Evolutionary conservation across 2,329 filamentous ascomycete genomes (phyloP), one percentile per base, ranked within the genome.

Genomic region (Sordariomycetes sp.): DNA sequence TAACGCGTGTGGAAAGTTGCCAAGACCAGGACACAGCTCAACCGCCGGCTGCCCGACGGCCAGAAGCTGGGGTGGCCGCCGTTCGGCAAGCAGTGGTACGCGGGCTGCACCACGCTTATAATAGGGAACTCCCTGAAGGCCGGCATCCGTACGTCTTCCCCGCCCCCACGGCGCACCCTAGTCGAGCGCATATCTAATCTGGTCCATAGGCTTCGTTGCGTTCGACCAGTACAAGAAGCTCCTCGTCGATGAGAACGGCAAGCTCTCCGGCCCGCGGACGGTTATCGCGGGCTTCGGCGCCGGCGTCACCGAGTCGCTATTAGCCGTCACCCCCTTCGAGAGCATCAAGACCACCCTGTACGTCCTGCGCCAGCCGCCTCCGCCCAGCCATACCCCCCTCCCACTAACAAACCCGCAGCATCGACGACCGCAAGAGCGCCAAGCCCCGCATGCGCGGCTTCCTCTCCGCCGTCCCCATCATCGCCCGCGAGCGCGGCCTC

Each of bases 71-170:
- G 93, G 57, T 97, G 90, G 89, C 94, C 94, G 51, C 89, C 90
- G 12, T 97, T 97, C 68, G 94, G 94, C 54, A 79, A 75, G 65
- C 90, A 96, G 72, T 99, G 94, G 94, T 99, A 99, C 72, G 93
- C 94, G 14, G 94, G 94, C 43, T 99, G 94, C 76, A 97, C 94
- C 53, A 97, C 94, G 32, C 76, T 97, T 69, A 96, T 99, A 60
- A 90, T 97, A 64, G 94, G 94, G 61, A 99, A 99, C 75, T 95
- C 91, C 57, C 80, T 94, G 70, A 99, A 99, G 77, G 94, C 94
- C 43, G 94, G 91, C 60, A 95, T 97, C 62, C 87, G 91, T 92
- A 81, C 61, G 87, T 79, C 50, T 32, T 32, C 6, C 40, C 12
- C 10, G 34, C 16, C 43, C 50, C 22, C 37, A 32, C 28, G 28